phyloP scores from a whole-genome alignment of 2,329 filamentous ascomycete species.

The Cladosporium cucumerinum region DNA sequence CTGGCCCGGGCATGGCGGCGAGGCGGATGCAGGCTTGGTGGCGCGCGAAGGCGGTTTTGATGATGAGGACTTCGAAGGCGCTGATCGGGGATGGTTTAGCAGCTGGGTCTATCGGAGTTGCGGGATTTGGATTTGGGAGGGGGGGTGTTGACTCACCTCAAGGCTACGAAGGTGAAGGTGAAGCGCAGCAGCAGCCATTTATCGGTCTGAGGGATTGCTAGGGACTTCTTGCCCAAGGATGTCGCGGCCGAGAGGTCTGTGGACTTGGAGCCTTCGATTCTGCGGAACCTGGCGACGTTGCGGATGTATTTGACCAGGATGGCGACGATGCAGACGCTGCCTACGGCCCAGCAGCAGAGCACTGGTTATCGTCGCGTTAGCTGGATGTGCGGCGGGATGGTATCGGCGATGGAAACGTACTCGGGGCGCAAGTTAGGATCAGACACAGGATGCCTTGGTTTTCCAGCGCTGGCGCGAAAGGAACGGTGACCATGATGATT shows the following conservation, averaged over 20 bases:
- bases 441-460: conserved; percentile 11
- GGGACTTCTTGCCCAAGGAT: neutral
- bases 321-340: conserved; percentile 20
- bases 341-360: conserved; percentile 19
- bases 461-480: conserved; percentile 17
- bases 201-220: neutral
- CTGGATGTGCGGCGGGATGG: neutral
- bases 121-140: no score
- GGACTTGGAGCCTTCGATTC: neutral
- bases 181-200: conserved; percentile 23
- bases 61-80: conserved; percentile 17
- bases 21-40: conserved; percentile 10
- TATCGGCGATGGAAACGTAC: conserved; percentile 6
- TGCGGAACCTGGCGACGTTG: conserved; percentile 16
- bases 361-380: conserved; percentile 13
- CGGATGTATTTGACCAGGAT: conserved; percentile 23
- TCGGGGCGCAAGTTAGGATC: conserved; percentile 17
- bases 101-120: no score
- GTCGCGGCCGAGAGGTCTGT: neutral
- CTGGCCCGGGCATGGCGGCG: conserved; percentile 11
- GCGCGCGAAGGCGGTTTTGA: conserved; percentile 19
- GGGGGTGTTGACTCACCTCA: conserved; percentile 11
- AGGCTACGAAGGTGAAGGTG: conserved; percentile 18
- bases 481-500: conserved; percentile 18
- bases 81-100: conserved; percentile 4